Percentiles rank a stretch among this genome's conserved stretches.
phyloP scores from a whole-genome alignment of 2,329 filamentous ascomycete genomes.

The Scorias spongiosa region DNA sequence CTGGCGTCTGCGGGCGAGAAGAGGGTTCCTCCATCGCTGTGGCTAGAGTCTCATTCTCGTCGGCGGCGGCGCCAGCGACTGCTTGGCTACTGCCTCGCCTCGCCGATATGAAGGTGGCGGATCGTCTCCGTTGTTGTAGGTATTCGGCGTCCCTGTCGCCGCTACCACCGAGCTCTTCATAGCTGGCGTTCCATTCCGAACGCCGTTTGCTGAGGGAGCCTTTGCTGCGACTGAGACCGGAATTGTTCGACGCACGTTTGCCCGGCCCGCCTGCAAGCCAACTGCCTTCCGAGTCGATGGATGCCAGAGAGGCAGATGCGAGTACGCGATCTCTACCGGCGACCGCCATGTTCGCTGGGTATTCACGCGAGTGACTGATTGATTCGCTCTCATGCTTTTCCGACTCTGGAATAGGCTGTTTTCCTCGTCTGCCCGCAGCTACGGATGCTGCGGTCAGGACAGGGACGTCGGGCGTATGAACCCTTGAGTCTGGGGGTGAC shows the following conservation, averaged over 20 bases:
- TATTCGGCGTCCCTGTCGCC: conserved; percentile 55
- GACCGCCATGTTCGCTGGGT: background rate
- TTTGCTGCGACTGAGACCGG: conserved; percentile 31
- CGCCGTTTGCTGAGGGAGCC: conserved; percentile 28
- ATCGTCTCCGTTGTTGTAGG: conserved; percentile 33
- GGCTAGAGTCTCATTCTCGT: conserved; percentile 21
- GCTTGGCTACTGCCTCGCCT: conserved; percentile 2
- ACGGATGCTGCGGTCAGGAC: conserved; percentile 20
- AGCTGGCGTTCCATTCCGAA: conserved; percentile 42
- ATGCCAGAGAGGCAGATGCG: conserved; percentile 74
- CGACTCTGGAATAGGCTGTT: background rate
- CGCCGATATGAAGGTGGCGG: conserved; percentile 2
- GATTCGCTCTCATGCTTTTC: background rate
- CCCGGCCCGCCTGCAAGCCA: conserved; percentile 63
- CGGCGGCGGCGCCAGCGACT: conserved; percentile 29
- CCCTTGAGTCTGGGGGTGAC: conserved; percentile 69
- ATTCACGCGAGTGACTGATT: background rate
- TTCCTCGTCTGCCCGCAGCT: conserved; percentile 23
- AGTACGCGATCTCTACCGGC: conserved; percentile 7
- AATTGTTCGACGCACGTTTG: conserved; percentile 31
- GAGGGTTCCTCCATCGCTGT: background rate
- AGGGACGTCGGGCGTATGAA: conserved; percentile 61
- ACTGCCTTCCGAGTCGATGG: conserved; percentile 86
- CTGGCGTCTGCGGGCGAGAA: background rate
- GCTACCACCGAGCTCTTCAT: conserved; percentile 45